Conservation (phyloP, 495 filamentous ascomycete genomes). For the Penicillium maclennaniae region DNA sequence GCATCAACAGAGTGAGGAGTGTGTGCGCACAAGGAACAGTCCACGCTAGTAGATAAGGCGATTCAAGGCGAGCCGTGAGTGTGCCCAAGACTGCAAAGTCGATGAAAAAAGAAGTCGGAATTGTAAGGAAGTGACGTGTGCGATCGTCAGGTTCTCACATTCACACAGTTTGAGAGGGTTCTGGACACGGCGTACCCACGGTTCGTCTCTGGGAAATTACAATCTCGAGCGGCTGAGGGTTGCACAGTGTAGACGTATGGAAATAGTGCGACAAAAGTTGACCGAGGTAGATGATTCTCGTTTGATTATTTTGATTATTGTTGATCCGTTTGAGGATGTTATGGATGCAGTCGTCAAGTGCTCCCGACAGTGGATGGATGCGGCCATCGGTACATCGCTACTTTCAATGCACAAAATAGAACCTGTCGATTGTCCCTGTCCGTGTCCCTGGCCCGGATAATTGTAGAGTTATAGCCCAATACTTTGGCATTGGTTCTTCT, state of each 20-base stretch:
- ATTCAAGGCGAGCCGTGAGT: background rate
- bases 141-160: conserved; percentile 7
- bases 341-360: background rate
- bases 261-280: background rate
- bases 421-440: background rate
- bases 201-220: background rate
- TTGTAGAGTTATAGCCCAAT: background rate
- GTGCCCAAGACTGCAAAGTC: conserved; percentile 1
- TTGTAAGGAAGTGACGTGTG: conserved; percentile 24
- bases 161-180: conserved; percentile 2
- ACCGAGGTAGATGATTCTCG: too few relatives aligned
- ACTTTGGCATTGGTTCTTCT: background rate
- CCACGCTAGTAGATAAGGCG: background rate
- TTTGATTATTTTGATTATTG: background rate
- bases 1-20: background rate
- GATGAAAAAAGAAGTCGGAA: conserved; percentile 10
- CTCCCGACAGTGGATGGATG: conserved; percentile 4
- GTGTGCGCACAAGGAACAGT: conserved; percentile 3
- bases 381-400: conserved; percentile 4
- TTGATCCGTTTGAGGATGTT: background rate
- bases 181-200: conserved; percentile 6
- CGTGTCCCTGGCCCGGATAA: background rate
- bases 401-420: background rate
- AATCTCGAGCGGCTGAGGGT: conserved; percentile 8
- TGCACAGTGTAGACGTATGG: background rate